Evolutionary conservation across 306 rosid genomes (phyloP), one percentile per base, ranked within the genome.

Genomic region (Lathyrus oleraceus): DNA sequence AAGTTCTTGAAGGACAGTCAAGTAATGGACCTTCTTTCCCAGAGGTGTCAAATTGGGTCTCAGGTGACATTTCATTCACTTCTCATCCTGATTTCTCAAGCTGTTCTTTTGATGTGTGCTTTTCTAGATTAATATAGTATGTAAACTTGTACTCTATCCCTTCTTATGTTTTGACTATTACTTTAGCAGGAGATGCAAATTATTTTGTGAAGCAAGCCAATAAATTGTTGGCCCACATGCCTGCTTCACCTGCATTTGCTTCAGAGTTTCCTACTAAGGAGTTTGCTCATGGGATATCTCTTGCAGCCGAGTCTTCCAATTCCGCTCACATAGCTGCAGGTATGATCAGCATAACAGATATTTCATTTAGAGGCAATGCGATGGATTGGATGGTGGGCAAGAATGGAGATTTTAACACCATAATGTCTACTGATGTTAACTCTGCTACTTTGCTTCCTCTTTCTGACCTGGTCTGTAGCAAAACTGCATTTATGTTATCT

Each of bases 211-310:
- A 87, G 76, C 76, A 61, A 8, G 89, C 92, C 27, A 80, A 81
- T 72, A 74, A 80, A 30, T 71, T 82, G 81, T 61, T 94, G 81
- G 91, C 88, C 53, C 67, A 76, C 79, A 81, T 94, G 15, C 97
- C 97, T 42, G 86, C 97, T 42, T 80, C 95, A 40, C 97, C 96
- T 7, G 99, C 98, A 61, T 87, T 81, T 65, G 91, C 96, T 63
- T 65, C 89, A 15, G 94, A 90, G 81, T 79, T 85, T 58, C 88
- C 98, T 19, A 2, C 95, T 9, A 86, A 90, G 74, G 87, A 80
- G 11, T 77, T 84, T 53, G 86, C 83, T 35, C 83, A 65, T 20
- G 71, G 74, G 76, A 72, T 87, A 40, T 77, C 79, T 48, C 64
- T 87, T 49, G 84, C 66, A 4, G 85, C 87, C 21, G 85, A 85